A percentile compares a stretch with the other conserved stretches of the same genome.
phyloP scores from a whole-genome alignment of 441 rosid genomes.

The Macaranga tanarius region DNA sequence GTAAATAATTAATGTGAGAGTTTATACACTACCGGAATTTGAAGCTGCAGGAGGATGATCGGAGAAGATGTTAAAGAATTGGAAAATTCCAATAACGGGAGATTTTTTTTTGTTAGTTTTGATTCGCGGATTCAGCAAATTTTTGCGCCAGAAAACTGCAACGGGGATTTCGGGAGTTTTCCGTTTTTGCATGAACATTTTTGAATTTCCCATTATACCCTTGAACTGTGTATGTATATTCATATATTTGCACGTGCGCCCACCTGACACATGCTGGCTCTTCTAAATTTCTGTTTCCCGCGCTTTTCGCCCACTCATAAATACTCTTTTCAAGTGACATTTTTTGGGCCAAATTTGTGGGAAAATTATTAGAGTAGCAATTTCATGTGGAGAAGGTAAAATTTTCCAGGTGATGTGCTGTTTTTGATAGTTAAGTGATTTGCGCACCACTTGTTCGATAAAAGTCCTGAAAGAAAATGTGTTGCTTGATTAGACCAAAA shows the following conservation, averaged over 20 bases:
- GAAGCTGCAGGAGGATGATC: background rate
- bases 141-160: slow-evolving; percentile 2
- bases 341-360: background rate
- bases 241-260: background rate
- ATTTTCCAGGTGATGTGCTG: background rate
- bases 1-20: background rate
- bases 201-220: background rate
- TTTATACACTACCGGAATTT: background rate
- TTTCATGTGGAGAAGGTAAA: background rate
- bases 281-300: background rate
- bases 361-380: background rate
- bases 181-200: background rate
- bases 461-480: slow-evolving; percentile 25
- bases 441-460: slow-evolving; percentile 34
- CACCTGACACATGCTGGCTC: background rate
- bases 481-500: slow-evolving; percentile 16
- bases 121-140: slow-evolving; percentile 8
- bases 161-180: background rate
- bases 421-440: background rate
- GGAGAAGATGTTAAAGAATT: background rate
- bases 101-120: background rate
- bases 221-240: background rate
- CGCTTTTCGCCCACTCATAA: background rate
- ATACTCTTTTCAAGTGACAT: background rate
- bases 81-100: too few species aligned